These are phyloP conservation scores for Arxiozyma telluris DNA, from an alignment of 1,139 yeast species.

Conservation along the genomic window DNA sequence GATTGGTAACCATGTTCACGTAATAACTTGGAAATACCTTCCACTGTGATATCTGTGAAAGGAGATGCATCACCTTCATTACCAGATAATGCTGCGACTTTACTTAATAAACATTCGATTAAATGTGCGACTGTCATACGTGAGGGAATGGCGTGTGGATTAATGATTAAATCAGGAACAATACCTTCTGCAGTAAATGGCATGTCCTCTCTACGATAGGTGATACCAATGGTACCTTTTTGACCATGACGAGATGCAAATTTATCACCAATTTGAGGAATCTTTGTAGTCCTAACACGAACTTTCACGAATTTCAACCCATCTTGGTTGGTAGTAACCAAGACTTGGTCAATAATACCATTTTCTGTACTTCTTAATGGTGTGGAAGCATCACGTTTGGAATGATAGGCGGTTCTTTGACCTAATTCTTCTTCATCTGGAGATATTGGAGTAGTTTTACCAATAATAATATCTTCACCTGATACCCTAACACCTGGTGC, in stretches of 20 bases:
- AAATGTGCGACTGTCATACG: conserved; percentile 99
- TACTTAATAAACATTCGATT: conserved; percentile 92
- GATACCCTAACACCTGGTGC: conserved; percentile 98
- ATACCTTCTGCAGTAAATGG: conserved; percentile 95
- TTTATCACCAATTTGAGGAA: conserved; percentile 98
- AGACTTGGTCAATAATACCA: conserved; percentile 96
- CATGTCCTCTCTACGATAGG: conserved; percentile 98
- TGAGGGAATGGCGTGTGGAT: conserved; percentile 99
- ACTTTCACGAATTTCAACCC: conserved; percentile 96
- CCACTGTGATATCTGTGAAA: conserved; percentile 95
- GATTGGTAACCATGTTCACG: conserved; percentile 97
- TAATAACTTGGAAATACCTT: conserved; percentile 81
- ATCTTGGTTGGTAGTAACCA: conserved; percentile 94
- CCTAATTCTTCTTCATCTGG: conserved; percentile 98
- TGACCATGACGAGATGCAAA: conserved; percentile 99
- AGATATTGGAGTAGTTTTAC: conserved; percentile 97
- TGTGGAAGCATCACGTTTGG: conserved; percentile 97
- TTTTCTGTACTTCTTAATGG: conserved; percentile 94
- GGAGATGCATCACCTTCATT: conserved; percentile 99
- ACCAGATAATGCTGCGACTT: conserved; percentile 91
- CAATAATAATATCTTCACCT: conserved; percentile 97
- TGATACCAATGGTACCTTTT: conserved; percentile 99
- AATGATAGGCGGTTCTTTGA: conserved; percentile 95
- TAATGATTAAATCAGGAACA: conserved; percentile 93
- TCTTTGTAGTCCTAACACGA: conserved; percentile 95